These are phyloP conservation scores for Daedaleopsis nitida DNA, from an alignment of 768 basidiomycete genomes.

Conservation along the genomic window DNA sequence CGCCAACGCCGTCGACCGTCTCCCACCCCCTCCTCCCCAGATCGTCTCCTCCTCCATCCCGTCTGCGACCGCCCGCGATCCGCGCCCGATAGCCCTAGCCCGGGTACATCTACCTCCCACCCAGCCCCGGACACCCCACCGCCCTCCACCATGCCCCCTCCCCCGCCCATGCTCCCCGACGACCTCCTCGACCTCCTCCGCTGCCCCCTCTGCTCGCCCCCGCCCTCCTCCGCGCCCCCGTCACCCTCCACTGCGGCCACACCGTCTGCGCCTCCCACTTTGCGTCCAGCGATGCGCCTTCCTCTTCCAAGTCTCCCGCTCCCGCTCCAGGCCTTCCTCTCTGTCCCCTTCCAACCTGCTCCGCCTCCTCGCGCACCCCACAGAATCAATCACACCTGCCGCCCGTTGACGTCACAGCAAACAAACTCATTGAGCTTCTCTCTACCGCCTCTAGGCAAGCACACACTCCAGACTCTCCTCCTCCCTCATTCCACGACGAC, in stretches of 20 bases:
- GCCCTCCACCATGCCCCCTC: neutral
- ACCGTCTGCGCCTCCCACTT: conserved; percentile 61
- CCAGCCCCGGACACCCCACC: neutral
- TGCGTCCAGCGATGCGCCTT: conserved; percentile 9
- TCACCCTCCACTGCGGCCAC: conserved; percentile 81
- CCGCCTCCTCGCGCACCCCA: conserved; percentile 9
- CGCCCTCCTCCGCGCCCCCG: conserved; percentile 43
- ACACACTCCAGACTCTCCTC: neutral
- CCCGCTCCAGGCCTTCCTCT: conserved; percentile 17
- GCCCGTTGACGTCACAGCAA: conserved; percentile 56
- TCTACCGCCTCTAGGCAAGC: conserved; percentile 17
- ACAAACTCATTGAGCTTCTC: conserved; percentile 53
- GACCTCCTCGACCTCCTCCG: conserved; percentile 41
- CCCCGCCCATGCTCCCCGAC: conserved; percentile 21
- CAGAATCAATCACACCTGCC: conserved; percentile 19
- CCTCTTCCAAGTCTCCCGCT: conserved; percentile 16
- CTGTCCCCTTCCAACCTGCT: conserved; percentile 42
- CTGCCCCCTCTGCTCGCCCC: conserved; percentile 57
- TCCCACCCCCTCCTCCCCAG: conserved; percentile 3
- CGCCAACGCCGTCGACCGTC: conserved; percentile 1
- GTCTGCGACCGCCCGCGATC: conserved; percentile 2
- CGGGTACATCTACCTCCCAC: conserved; percentile 8
- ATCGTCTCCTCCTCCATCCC: neutral
- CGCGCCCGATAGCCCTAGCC: neutral
- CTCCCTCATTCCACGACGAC: conserved; percentile 10